Percentiles rank a stretch among this genome's conserved stretches.
These are phyloP conservation scores for Hemileccinum impolitum DNA, from an alignment of 768 basidiomycete genomes.

Conservation along the genomic window DNA sequence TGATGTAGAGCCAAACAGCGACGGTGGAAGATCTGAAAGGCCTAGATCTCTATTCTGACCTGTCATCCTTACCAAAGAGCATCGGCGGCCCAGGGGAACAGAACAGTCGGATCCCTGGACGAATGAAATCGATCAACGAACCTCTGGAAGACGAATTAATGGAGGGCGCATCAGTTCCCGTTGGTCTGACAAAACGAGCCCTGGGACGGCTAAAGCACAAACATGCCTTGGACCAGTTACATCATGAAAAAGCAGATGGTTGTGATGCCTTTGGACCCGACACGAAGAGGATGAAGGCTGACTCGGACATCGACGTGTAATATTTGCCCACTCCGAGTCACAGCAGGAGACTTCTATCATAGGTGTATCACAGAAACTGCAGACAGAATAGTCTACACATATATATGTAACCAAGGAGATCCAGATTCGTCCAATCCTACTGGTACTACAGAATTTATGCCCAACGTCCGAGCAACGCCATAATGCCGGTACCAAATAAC, in stretches of 20 bases:
- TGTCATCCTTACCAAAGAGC: slow-evolving; percentile 60
- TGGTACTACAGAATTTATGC: slow-evolving; percentile 43
- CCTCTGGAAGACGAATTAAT: slow-evolving; percentile 11
- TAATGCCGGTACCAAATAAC: slow-evolving; percentile 79
- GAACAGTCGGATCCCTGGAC: slow-evolving; percentile 37
- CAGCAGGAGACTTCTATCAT: background rate
- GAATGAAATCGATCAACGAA: slow-evolving; percentile 9
- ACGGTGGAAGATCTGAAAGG: slow-evolving; percentile 44
- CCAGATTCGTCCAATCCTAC: background rate
- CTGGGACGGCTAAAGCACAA: slow-evolving; percentile 52
- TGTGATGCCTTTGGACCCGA: slow-evolving; percentile 3
- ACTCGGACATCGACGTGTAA: background rate
- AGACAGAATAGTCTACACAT: no score
- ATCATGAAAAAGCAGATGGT: slow-evolving; percentile 6
- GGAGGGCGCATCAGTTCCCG: slow-evolving; percentile 1
- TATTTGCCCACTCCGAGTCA: background rate
- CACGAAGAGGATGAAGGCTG: slow-evolving; percentile 19
- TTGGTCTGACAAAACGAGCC: slow-evolving; percentile 41
- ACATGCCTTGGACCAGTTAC: slow-evolving; percentile 36
- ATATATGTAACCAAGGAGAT: no score
- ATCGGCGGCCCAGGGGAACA: slow-evolving; percentile 44
- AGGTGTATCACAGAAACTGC: no score
- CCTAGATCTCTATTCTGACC: slow-evolving; percentile 58
- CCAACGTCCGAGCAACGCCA: slow-evolving; percentile 90
- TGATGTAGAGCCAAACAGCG: slow-evolving; percentile 35